Evolutionary conservation across 345 rosid genomes (phyloP).

Genomic region (Citrus reticulata): DNA sequence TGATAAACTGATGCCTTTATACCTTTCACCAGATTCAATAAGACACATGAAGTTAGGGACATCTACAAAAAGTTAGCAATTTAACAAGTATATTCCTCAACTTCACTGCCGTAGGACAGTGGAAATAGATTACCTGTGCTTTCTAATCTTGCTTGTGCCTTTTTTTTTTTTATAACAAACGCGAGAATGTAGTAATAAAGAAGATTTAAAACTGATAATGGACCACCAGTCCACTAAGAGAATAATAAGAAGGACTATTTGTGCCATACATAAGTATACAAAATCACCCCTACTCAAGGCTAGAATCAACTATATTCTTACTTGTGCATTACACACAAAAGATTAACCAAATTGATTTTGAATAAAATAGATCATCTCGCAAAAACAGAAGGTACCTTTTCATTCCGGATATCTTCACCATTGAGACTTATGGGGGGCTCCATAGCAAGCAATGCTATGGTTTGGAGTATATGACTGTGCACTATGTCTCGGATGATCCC

Average conservation of each 20-base stretch:
- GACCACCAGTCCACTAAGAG: too few species aligned
- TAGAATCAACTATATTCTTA: background rate
- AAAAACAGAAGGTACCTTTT: too few species aligned
- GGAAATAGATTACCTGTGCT: too few species aligned
- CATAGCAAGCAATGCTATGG: slow-evolving; percentile 76
- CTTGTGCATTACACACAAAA: background rate
- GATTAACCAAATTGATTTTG: background rate
- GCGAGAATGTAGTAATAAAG: too few species aligned
- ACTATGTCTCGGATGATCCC: slow-evolving; percentile 75
- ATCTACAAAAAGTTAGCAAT: background rate
- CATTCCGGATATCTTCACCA: slow-evolving; percentile 19
- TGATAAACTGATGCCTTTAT: background rate
- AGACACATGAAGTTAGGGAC: background rate
- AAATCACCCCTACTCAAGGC: too few species aligned
- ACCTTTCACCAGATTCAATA: background rate
- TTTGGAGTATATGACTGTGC: slow-evolving; percentile 76
- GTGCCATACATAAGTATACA: too few species aligned
- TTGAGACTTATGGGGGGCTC: slow-evolving; percentile 80
- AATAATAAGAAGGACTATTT: too few species aligned
- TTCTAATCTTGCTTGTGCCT: too few species aligned
- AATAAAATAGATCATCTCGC: too few species aligned
- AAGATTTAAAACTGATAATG: background rate
- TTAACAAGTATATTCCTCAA: background rate
- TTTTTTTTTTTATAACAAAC: too few species aligned
- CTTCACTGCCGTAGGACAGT: background rate